Conservation (phyloP, 2,329 filamentous ascomycete species). For the Penicillium sp. region DNA sequence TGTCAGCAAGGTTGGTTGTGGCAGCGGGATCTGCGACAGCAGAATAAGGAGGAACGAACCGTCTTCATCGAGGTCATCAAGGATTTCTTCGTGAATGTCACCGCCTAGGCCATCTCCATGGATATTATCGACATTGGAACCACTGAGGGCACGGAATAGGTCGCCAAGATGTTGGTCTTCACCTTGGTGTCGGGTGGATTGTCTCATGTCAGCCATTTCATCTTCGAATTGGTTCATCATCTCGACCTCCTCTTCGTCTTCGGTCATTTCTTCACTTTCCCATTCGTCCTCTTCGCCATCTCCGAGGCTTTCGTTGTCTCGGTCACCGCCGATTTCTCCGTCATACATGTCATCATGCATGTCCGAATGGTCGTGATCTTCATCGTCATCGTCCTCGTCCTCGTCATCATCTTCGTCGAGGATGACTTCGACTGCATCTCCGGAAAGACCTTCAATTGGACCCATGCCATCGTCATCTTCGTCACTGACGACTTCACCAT, state of each 20-base stretch:
- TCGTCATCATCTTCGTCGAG: constrained; percentile 70
- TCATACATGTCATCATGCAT: constrained; percentile 54
- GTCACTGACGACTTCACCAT: constrained; percentile 84
- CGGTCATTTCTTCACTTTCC: constrained; percentile 49
- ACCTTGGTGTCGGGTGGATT: constrained; percentile 39
- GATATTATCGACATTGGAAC: constrained; percentile 42
- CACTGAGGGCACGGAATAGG: constrained; percentile 45
- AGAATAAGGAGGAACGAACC: constrained; percentile 38
- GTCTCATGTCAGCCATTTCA: constrained; percentile 41
- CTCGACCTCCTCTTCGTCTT: constrained; percentile 46
- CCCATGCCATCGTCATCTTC: constrained; percentile 84
- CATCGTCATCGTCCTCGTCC: constrained; percentile 60
- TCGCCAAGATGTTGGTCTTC: constrained; percentile 46
- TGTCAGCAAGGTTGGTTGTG: constrained; percentile 16
- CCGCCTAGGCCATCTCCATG: constrained; percentile 48
- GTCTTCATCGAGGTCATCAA: constrained; percentile 58
- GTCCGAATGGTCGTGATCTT: constrained; percentile 60
- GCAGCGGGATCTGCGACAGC: neutral
- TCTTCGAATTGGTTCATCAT: constrained; percentile 46
- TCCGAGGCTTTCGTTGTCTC: constrained; percentile 51
- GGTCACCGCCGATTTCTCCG: constrained; percentile 55
- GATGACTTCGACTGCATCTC: constrained; percentile 76
- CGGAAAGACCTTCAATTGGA: constrained; percentile 61
- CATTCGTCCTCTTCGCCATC: constrained; percentile 50
- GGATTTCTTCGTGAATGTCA: constrained; percentile 45